Evolutionary conservation across 805 yeast genomes (phyloP), one percentile per base, ranked within the genome.

Genomic region (Cyberlindnera amylophila): DNA sequence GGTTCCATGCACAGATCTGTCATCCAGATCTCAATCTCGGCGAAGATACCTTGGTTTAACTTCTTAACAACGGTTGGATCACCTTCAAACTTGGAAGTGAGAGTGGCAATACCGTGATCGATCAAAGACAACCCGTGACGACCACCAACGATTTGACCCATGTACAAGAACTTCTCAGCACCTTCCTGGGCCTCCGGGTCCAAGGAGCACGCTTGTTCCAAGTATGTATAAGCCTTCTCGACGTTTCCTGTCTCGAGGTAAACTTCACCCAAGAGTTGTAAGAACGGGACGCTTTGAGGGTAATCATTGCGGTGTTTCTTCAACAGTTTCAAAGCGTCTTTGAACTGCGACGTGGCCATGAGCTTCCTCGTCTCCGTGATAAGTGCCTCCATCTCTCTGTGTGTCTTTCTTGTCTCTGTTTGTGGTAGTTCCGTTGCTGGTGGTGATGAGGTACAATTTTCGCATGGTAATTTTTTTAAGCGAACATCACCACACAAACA

Each of bases 11-110:
- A 90, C 50, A 90, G 69, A 67, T 91, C 97, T 1, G 98, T 91
- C 97, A 89, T 87, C 96, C 96, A 90, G 44, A 87, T 84, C 64
- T 91, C 99, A 56, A 93, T 85, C 67, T 83, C 75, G 6, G 96
- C 82, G 52, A 91, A 81, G 21, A 87, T 67, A 0, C 91, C 96
- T 57, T 81, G 85, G 49, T 83, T 79, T 36, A 87, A 59, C 58
- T 84, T 86, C 49, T 75, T 75, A 15, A 74, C 61, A 32, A 75
- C 64, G 45, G 71, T 71, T 14, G 58, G 52, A 14, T 57, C 60
- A 4, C 44, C 39, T 12, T 33, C 41, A 9, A 62, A 46, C 32
- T 65, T 64, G 32, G n/a, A n/a, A 71, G 74, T 69, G 39, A 83
- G 64, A 38, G 70, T 69, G 18, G 70, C 71, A 32, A 85, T 65